Conservation (phyloP, 306 rosid genomes). For the Ziziphus jujuba region DNA sequence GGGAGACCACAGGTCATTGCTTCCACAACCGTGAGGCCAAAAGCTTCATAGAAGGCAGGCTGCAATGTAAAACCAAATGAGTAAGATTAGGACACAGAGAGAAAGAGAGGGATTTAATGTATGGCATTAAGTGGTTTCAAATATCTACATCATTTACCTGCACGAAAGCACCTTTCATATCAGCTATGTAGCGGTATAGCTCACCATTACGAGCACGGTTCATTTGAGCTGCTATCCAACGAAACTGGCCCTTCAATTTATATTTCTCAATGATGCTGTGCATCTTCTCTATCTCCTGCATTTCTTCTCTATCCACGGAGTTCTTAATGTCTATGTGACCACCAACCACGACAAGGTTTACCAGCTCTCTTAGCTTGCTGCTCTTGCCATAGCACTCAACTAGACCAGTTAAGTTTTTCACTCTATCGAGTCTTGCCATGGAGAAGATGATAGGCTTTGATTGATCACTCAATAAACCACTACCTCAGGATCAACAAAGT, state of each 20-base stretch:
- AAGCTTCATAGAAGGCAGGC: conserved; percentile 98
- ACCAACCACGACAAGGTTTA: conserved; percentile 77
- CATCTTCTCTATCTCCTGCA: conserved; percentile 90
- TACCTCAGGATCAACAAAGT: conserved; percentile 34
- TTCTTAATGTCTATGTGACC: conserved; percentile 74
- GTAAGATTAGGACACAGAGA: neutral
- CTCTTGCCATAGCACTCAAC: conserved; percentile 79
- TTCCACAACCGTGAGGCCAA: conserved; percentile 97
- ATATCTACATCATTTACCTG: conserved; percentile 53
- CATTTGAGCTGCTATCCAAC: conserved; percentile 86
- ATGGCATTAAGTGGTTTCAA: neutral
- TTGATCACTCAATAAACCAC: conserved; percentile 64
- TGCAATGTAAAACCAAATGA: conserved; percentile 28
- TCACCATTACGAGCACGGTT: conserved; percentile 96
- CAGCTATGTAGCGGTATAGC: conserved; percentile 88
- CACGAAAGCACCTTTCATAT: conserved; percentile 75
- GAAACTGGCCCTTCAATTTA: conserved; percentile 62
- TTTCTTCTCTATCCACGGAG: conserved; percentile 90
- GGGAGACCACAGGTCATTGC: conserved; percentile 96
- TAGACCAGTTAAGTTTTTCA: conserved; percentile 79
- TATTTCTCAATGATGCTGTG: conserved; percentile 58
- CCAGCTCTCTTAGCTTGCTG: conserved; percentile 73
- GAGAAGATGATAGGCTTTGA: conserved; percentile 88
- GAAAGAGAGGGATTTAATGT: neutral
- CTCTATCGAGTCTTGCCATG: conserved; percentile 86